Base-by-base conservation (phyloP, 2,329 filamentous ascomycete species). In the Bipolaris sorokiniana region DNA sequence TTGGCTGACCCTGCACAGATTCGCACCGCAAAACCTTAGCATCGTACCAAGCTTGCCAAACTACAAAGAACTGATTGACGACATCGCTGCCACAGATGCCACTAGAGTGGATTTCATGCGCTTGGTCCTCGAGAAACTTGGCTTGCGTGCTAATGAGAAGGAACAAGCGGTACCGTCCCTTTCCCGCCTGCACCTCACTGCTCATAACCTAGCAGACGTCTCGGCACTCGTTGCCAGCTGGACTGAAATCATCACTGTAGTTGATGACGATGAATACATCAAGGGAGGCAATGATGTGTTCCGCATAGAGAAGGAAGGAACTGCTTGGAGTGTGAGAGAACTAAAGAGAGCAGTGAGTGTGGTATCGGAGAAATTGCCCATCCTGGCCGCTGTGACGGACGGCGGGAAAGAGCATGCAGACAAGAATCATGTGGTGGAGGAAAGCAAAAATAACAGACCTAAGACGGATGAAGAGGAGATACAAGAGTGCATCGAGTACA, bases 251-350 rank as follows among this genome's bases (percentile, higher is more conserved):
- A 86, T 92, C 62, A 75, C 79, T 70, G 84, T 85, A 53, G 86
- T 90, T 48, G 84, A 88, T 37, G 85, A 84, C 1, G 83, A 89
- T 56, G 87, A 92, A 64, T 87, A 88, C 68, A 88, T 98, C 71
- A 88, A 87, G 66, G 92, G 87, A 54, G 91, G 93, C 62, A 88
- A 90, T 59, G 94, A 98, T 68, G 89, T 86, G 0, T 98, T 98
- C 72, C 86, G 87, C 52, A 79, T 97, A 33, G 86, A 93, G 66
- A 90, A 87, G 44, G 83, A 86, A 5, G 82, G 83, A 10, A 86
- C 86, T 26, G 54, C 56, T 1, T 76, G 71, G 72, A 61, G 61
- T 13, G 60, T 76, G 0, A 60, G 66, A 22, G 69, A 66, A 11
- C 40, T 76, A 26, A 73, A 79, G 18, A 72, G 71, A 33, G 67